Base-by-base conservation (phyloP, 75 land plant genomes). In the Selaginella moellendorffii region DNA sequence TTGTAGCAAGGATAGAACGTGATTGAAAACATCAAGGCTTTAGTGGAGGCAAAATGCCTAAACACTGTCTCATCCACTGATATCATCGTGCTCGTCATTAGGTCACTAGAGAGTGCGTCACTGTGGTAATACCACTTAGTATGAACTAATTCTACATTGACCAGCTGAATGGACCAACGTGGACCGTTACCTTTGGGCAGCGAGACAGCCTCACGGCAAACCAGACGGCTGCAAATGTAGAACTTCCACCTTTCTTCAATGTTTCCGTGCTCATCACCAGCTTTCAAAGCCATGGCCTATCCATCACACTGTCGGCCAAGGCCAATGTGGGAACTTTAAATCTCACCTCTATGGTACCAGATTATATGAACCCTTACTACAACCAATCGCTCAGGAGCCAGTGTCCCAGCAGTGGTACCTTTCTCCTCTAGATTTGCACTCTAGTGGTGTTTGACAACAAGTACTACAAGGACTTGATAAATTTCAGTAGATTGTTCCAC, bases 131-230 rank as follows among this genome's bases (percentile, higher is more conserved):
- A n/a, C n/a, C n/a, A n/a, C n/a, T n/a, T n/a, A n/a, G n/a, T n/a
- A n/a, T n/a, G n/a, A n/a, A n/a, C n/a, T 54, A 63, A 17, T 53
- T 42, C 14, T 51, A 20, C 8, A 10, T 68, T n/a, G n/a, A n/a
- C 60, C 69, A 81, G 84, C 29, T 82, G 5, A 81, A 86, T 26
- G 83, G 79, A 1, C 67, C 65, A 17, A 28, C 68, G 26, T 82
- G 79, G 69, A 19, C 26, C 2, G 84, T 82, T 28, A 59, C 1
- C 24, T 30, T 75, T 9, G 84, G 84, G 1, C 63, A 82, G 21
- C 63, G 76, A 54, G 84, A 82, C 62, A 65, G 83, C 18, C 69
- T 28, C 10, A 76, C 79, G 0, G 76, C 84, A 5, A 76, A 61
- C 42, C 18, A 58, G 0, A 58, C 29, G 23, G 56, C 27, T 0